Evolutionary conservation across 176 grass and related monocot genomes (phyloP), one percentile per base, ranked within the genome.

Genomic region (Chrysopogon serrulatus): DNA sequence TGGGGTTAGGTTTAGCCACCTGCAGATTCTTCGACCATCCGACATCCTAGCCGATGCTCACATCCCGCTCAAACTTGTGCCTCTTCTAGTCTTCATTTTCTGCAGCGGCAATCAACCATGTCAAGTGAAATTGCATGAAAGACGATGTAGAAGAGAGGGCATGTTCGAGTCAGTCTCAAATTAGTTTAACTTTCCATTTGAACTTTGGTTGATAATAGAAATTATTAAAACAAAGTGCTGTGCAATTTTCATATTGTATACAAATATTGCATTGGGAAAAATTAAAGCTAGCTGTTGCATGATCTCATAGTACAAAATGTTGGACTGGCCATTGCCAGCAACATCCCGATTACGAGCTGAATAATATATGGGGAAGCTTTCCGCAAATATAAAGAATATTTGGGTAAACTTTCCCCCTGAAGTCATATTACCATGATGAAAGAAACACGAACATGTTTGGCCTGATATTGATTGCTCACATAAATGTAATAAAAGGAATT

Each of bases 31-130:
- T 95, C 4, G 96, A 93, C 93, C 93, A 95, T 66, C 96, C 96
- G 0, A 98, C 89, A 85, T 98, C 96, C 27, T 95, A 87, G 12
- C 96, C 96, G 5, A 98, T 95, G 82, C 63, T 92, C 14, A 98
- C 79, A 9, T 98, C 96, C 77, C 91, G 88, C 76, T 98, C 96
- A 3, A 98, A 88, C 82, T 93, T 98, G 89, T 98, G 96, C 87
- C 96, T 91, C 87, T 92, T n/a, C n/a, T n/a, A n/a, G n/a, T 95
- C 83, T 92, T 98, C 96, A 98, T 98, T 91, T 93, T 98, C 96
- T 98, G 86, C 17, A 56, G 33, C 30, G 68, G 62, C 67, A 71
- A 79, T n/a, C 60, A 82, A 49, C 15, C 27, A 74, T 34, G 53
- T 86, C 7, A 66, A 69, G 35, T 26, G 40, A n/a, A 87, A 65